Evolutionary conservation across 208 protist species (phyloP).

Genomic region (Leishmania gerbilli): DNA sequence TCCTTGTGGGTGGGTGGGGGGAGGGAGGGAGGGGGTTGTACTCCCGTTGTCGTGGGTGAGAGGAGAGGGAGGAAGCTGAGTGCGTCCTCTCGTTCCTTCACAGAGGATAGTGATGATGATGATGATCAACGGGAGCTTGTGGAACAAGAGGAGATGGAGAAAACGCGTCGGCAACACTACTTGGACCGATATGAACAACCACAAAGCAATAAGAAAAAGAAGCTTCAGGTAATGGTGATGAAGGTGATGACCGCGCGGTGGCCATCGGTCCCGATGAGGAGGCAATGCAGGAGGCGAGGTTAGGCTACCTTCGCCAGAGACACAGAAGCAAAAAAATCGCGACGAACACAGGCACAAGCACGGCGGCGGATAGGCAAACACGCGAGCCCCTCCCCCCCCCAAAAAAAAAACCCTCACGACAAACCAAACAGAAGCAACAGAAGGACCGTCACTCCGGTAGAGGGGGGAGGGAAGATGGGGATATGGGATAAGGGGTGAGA

Average conservation of each 20-base stretch:
- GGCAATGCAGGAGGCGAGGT: neutral
- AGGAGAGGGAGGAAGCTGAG: neutral
- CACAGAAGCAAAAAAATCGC: neutral
- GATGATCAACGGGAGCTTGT: neutral
- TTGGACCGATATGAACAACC: neutral
- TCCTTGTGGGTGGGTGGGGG: too few species aligned
- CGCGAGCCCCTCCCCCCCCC: too few species aligned
- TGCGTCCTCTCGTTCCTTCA: neutral
- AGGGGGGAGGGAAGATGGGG: neutral
- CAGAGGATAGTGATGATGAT: neutral
- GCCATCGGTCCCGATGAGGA: neutral
- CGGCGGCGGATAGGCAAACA: neutral
- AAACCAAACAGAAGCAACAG: neutral
- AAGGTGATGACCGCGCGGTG: neutral
- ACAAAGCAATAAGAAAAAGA: neutral
- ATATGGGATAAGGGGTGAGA: neutral
- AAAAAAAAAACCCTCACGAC: too few species aligned
- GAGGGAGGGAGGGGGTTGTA: too few species aligned
- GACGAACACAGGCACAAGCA: neutral
- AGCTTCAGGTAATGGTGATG: neutral
- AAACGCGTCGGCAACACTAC: neutral
- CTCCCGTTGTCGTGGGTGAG: neutral
- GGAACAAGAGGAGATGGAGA: neutral
- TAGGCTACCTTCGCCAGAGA: neutral
- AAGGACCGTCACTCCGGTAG: neutral